phyloP scores from a whole-genome alignment of 495 filamentous ascomycete genomes.

The Daldinia bambusicola region DNA sequence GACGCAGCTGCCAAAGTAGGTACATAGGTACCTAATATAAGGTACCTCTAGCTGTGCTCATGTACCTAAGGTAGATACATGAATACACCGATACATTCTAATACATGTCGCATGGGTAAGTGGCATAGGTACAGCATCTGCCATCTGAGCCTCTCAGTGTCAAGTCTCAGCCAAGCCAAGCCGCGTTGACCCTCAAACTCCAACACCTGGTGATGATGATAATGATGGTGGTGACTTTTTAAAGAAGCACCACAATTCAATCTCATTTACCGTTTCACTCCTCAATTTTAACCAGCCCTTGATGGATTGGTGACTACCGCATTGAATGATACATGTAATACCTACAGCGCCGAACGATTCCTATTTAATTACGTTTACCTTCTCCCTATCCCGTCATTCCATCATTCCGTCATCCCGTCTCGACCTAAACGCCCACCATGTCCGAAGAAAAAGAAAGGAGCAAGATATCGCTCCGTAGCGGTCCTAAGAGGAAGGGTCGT shows the following conservation, averaged over 20 bases:
- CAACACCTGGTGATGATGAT: not conserved
- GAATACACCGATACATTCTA: not conserved
- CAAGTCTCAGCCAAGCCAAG: not conserved
- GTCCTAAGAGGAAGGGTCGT: slow-evolving; percentile 77
- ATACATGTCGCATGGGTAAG: too few species aligned
- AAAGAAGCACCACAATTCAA: not conserved
- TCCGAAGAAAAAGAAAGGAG: slow-evolving; percentile 74
- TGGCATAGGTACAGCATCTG: too few species aligned
- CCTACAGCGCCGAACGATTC: slow-evolving; percentile 8
- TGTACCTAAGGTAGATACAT: not conserved
- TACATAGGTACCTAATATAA: too few species aligned
- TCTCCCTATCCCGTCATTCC: not conserved
- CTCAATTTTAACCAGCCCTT: slow-evolving; percentile 10
- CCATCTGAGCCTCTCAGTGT: too few species aligned
- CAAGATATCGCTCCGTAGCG: slow-evolving; percentile 86
- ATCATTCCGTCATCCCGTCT: not conserved
- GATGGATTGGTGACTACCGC: slow-evolving; percentile 8
- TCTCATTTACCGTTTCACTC: slow-evolving; percentile 8
- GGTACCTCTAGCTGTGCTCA: too few species aligned
- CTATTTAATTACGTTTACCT: not conserved
- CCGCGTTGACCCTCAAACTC: slow-evolving; percentile 6
- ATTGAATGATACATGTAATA: slow-evolving; percentile 7
- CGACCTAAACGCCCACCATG: slow-evolving; percentile 45
- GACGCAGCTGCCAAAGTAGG: too few species aligned
- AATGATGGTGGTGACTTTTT: not conserved